These are phyloP conservation scores for Ilyonectria sp. DNA, from an alignment of 2,329 filamentous ascomycete species.

Conservation along the genomic window DNA sequence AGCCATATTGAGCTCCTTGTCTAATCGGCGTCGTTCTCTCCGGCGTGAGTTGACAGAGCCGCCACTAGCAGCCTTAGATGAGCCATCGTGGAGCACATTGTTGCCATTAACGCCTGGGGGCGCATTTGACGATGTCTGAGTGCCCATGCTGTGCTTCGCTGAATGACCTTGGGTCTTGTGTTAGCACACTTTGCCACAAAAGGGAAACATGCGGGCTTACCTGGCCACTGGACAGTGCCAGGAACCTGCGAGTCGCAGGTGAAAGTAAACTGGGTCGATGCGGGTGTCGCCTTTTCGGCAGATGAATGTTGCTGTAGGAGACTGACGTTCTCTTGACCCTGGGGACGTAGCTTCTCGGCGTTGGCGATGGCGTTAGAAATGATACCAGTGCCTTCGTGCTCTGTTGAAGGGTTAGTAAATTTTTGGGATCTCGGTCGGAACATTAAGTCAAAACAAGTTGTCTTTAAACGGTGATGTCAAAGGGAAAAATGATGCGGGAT, in stretches of 20 bases:
- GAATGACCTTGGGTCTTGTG: conserved; percentile 41
- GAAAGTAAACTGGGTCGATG: conserved; percentile 94
- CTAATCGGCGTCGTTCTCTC: conserved; percentile 76
- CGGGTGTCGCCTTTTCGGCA: conserved; percentile 72
- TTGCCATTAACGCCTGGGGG: conserved; percentile 34
- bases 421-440: conserved; percentile 1
- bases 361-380: conserved; percentile 94
- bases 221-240: conserved; percentile 83
- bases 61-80: conserved; percentile 52
- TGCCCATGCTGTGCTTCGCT: conserved; percentile 41
- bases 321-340: conserved; percentile 84
- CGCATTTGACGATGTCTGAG: conserved; percentile 34
- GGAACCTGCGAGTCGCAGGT: conserved; percentile 93
- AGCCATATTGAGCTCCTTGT: conserved; percentile 81
- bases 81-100: conserved; percentile 52
- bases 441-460: neutral
- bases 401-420: conserved; percentile 38
- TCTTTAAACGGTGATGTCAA: neutral
- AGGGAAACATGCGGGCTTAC: conserved; percentile 51
- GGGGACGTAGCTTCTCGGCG: conserved; percentile 78
- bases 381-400: conserved; percentile 77
- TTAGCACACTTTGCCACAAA: conserved; percentile 18
- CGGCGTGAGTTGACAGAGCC: conserved; percentile 55
- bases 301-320: conserved; percentile 79
- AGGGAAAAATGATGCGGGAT: neutral